Evolutionary conservation across 225 moss, liverwort and hornwort species (phyloP).

Genomic region (Climacium dendroides): DNA sequence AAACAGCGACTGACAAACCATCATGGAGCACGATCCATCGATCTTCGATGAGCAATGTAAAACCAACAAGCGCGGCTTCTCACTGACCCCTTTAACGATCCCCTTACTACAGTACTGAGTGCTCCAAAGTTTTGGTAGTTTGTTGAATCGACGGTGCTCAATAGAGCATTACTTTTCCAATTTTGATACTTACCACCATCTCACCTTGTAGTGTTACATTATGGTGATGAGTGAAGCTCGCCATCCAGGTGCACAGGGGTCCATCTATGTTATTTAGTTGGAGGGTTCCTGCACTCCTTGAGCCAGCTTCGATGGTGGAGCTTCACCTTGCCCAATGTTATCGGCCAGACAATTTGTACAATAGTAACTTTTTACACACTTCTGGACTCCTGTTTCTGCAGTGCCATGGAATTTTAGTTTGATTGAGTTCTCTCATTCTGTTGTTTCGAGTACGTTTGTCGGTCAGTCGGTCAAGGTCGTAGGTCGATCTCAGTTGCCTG

Average conservation of each 20-base stretch:
- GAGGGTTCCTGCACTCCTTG: conserved; percentile 1
- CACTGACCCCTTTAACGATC: neutral
- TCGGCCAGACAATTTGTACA: conserved; percentile 37
- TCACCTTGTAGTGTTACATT: conserved; percentile 33
- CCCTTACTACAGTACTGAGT: neutral
- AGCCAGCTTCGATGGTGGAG: conserved; percentile 21
- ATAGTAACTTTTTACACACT: conserved; percentile 39
- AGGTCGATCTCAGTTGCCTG: conserved; percentile 19
- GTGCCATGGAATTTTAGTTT: neutral
- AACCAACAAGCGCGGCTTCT: neutral
- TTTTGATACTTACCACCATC: conserved; percentile 38
- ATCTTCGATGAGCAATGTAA: neutral
- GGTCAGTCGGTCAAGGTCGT: neutral
- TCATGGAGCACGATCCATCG: neutral
- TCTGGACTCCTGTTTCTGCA: neutral
- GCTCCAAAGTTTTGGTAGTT: conserved; percentile 37
- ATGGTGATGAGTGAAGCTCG: conserved; percentile 33
- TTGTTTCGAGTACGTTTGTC: neutral
- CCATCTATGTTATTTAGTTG: neutral
- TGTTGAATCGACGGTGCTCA: conserved; percentile 26
- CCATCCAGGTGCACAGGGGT: conserved; percentile 16
- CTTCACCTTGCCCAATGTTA: conserved; percentile 27
- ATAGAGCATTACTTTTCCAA: conserved; percentile 26
- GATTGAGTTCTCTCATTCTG: neutral
- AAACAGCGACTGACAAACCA: neutral